Evolutionary conservation across 352 stramenopile species (phyloP).

Genomic region (Achlya hypogyna): DNA sequence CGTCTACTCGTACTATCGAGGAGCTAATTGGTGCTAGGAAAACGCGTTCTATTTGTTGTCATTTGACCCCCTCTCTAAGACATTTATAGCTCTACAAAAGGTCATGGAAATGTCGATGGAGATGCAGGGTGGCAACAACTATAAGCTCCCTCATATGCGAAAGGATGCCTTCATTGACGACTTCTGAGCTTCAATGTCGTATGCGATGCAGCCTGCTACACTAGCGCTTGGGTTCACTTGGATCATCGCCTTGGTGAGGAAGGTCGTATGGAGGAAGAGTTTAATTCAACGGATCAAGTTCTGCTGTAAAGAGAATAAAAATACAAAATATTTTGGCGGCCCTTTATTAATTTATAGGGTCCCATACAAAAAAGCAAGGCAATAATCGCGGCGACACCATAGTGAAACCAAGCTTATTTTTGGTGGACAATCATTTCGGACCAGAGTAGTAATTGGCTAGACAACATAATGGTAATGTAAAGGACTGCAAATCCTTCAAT

Average conservation of each 20-base stretch:
- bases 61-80: slow-evolving; percentile 19
- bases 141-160: slow-evolving; percentile 18
- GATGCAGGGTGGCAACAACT: slow-evolving; percentile 21
- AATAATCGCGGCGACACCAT: too few species aligned
- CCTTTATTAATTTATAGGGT: too few species aligned
- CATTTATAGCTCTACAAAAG: slow-evolving; percentile 24
- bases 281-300: too few species aligned
- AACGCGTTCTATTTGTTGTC: slow-evolving; percentile 20
- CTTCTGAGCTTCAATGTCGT: background rate
- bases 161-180: slow-evolving; percentile 11
- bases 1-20: background rate
- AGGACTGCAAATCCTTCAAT: too few species aligned
- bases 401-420: too few species aligned
- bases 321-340: too few species aligned
- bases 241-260: background rate
- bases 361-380: too few species aligned
- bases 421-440: too few species aligned
- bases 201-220: background rate
- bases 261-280: background rate
- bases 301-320: too few species aligned
- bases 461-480: too few species aligned
- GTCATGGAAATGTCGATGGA: slow-evolving; percentile 24
- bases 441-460: too few species aligned
- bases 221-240: background rate
- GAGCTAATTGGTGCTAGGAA: slow-evolving; percentile 8